A percentile compares a stretch with the other conserved stretches of the same genome.
phyloP scores from a whole-genome alignment of 148 eudicot species.

The Rhododendron vialii region DNA sequence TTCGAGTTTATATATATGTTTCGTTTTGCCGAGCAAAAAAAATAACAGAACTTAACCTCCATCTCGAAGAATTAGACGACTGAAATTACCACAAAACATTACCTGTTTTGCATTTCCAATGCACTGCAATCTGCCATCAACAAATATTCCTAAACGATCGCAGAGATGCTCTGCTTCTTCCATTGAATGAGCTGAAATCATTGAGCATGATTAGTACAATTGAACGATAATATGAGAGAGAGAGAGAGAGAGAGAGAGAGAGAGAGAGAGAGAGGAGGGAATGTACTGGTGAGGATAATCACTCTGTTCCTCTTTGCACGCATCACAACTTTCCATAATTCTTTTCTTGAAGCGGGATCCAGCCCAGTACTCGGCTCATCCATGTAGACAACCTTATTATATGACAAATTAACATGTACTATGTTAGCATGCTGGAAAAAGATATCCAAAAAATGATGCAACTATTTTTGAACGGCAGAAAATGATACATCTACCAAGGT shows the following conservation, averaged over 20 bases:
- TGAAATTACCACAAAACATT: not conserved
- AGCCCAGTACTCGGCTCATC: constrained; percentile 95
- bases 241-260: too few species aligned
- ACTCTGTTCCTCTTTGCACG: constrained; percentile 74
- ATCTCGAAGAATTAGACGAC: too few species aligned
- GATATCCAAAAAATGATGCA: too few species aligned
- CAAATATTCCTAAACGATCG: constrained; percentile 81
- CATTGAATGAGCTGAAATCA: constrained; percentile 73
- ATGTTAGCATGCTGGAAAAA: not conserved
- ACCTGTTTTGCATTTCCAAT: constrained; percentile 85
- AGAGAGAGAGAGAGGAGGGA: not conserved
- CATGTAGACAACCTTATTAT: constrained; percentile 76
- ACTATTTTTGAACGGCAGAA: too few species aligned
- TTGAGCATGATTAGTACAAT: too few species aligned
- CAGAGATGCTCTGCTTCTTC: constrained; percentile 90
- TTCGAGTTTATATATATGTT: too few species aligned
- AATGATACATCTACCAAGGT: not conserved
- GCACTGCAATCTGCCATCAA: constrained; percentile 85
- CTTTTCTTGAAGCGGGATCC: constrained; percentile 88
- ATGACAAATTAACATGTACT: too few species aligned
- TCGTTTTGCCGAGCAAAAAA: too few species aligned
- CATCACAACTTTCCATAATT: constrained; percentile 84
- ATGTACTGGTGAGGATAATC: constrained; percentile 77
- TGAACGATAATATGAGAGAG: not conserved
- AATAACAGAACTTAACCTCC: too few species aligned